Base-by-base conservation (phyloP, 345 rosid species). In the Eutrema heterophyllum region DNA sequence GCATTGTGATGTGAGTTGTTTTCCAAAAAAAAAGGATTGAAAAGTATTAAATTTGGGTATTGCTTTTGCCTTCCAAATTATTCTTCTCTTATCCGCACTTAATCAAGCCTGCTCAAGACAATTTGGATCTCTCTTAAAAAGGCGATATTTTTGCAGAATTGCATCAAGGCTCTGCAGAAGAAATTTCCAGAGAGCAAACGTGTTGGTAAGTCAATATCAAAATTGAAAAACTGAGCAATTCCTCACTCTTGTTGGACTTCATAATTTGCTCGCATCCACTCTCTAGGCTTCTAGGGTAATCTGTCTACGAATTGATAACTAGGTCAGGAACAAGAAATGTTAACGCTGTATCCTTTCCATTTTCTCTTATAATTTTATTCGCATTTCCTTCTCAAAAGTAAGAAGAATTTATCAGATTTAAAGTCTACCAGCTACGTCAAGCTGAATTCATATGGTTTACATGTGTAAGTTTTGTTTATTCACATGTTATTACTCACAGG, bases 111-210 rank as follows among this genome's bases (percentile, higher is more conserved):
- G 48, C 33, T 51, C 26, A 43, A 51, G 39, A 30, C 16, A 44
- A 50, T 56, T 38, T 70, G 24, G 61, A 12, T 55, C 18, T 63
- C 71, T 76, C 9, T 15, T 10, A 1, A 13, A 12, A 48, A 55
- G 33, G 39, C 16, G 7, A 35, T 45, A 0, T 27, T 52, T 38
- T 78, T 82, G 79, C 84, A 96, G 98, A 94, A 86, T 61, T 92
- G 96, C 84, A 81, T 92, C 77, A 88, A 76, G 83, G 88, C 77
- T 75, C 81, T 96, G 68, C 87, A 65, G 49, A 89, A 84, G 82
- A 84, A 73, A 64, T 96, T 96, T 77, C 98, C 98, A 0, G 99
- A 76, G 78, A 96, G 99, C 83, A 96, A 90, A 82, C 86, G 99
- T 78, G 96, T 92, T 74, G 98, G 99, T 92, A 80, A 86, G 94